These are phyloP conservation scores for Knufia petricola DNA, from an alignment of 2,329 filamentous ascomycete species.

Conservation along the genomic window DNA sequence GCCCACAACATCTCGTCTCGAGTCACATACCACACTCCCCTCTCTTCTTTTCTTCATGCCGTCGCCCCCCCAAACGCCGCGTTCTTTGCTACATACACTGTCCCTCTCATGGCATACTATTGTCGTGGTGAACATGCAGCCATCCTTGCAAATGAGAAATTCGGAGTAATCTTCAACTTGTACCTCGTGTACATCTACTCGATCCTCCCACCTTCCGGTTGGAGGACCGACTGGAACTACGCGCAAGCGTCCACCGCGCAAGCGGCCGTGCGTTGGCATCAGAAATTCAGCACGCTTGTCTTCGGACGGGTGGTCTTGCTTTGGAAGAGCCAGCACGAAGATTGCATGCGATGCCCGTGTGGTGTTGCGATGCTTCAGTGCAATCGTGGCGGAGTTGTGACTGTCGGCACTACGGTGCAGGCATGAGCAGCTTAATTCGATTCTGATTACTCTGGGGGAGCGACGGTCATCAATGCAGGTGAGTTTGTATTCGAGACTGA, in stretches of 20 bases:
- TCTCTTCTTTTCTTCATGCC: slow-evolving; percentile 44
- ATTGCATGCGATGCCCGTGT: slow-evolving; percentile 52
- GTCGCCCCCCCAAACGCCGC: slow-evolving; percentile 83
- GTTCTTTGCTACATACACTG: slow-evolving; percentile 80
- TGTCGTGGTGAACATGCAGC: slow-evolving; percentile 12
- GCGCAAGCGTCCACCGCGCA: slow-evolving; percentile 80
- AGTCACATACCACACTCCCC: slow-evolving; percentile 19
- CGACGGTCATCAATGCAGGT: slow-evolving; percentile 52
- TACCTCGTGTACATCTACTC: slow-evolving; percentile 33
- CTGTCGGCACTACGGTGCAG: slow-evolving; percentile 16
- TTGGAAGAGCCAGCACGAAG: slow-evolving; percentile 92
- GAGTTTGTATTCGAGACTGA: neutral
- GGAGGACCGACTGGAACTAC: slow-evolving; percentile 48
- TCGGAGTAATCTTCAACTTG: slow-evolving; percentile 85
- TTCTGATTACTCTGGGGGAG: slow-evolving; percentile 85
- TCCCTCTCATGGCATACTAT: slow-evolving; percentile 12
- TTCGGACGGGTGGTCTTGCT: slow-evolving; percentile 40
- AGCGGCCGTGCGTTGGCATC: slow-evolving; percentile 74
- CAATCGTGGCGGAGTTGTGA: slow-evolving; percentile 71
- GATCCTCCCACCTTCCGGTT: slow-evolving; percentile 26
- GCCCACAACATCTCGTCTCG: slow-evolving; percentile 12
- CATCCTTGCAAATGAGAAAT: slow-evolving; percentile 81
- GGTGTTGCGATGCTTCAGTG: slow-evolving; percentile 65
- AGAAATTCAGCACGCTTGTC: slow-evolving; percentile 62
- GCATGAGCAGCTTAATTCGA: slow-evolving; percentile 62